Base-by-base conservation (phyloP, 1,284 basidiomycete genomes). In the Laetiporus sulphureus region DNA sequence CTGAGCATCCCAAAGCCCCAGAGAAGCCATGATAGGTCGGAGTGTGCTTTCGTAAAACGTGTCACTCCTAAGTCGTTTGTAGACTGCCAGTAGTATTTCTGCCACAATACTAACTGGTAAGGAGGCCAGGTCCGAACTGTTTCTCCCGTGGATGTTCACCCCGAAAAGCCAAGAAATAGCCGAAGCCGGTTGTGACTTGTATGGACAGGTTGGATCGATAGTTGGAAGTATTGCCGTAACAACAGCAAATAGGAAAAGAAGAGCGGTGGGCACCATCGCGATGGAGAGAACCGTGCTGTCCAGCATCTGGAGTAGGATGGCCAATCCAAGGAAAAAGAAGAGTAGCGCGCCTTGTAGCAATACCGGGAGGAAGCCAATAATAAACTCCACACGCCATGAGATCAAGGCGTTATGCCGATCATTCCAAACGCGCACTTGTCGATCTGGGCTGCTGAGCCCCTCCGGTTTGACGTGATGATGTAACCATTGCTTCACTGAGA, bases 401-500 rank as follows among this genome's bases (percentile, higher is more conserved):
- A n/a, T 21, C 12, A 36, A 19, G 32, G 15, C 23, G 22, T 25
- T 8, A 21, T 18, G 25, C 7, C 41, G 33, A n/a, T 27, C 19
- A n/a, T 11, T 15, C 20, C 36, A 37, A 37, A 37, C 23, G 22
- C 23, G 23, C n/a, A 37, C 36, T 8, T 21, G 10, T 13, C 13
- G 23, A 5, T 23, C 5, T 7, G 20, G 12, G 10, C 8, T 23
- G 12, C 12, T 15, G 4, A 23, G 20, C 7, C n/a, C 23, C 10
- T n/a, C 4, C 4, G 20, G 23, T 3, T 23, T 10, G 22, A 19
- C 23, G 21, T 21, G 19, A 25, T 23, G 10, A 29, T 29, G 27
- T 5, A 37, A n/a, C 47, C 47, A 49, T 32, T 49, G 47, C 18
- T 43, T 45, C 31, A 35, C 41, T 15, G 36, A 21, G 10, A 49